Conservation (phyloP, 768 basidiomycete species). For the Phanerochaete carnosa region DNA sequence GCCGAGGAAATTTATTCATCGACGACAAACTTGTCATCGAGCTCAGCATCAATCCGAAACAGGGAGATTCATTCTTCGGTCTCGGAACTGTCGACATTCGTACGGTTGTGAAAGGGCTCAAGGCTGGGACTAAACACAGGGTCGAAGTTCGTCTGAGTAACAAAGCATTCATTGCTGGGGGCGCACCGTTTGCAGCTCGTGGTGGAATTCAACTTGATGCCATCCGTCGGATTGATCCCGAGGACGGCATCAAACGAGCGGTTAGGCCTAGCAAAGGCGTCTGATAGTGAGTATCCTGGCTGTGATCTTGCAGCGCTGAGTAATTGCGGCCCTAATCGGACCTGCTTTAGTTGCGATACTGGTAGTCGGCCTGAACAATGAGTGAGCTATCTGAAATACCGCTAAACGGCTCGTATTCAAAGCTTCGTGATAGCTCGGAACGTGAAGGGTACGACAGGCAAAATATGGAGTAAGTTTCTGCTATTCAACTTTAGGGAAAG, state of each 20-base stretch:
- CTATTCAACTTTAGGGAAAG: not conserved
- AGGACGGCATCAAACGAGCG: constrained; percentile 32
- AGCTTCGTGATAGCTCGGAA: constrained; percentile 37
- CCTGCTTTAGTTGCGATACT: constrained; percentile 37
- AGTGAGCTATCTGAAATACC: constrained; percentile 29
- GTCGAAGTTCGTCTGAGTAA: constrained; percentile 29
- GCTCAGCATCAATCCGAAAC: constrained; percentile 35
- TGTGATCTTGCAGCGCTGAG: not conserved
- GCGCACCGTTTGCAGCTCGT: constrained; percentile 28
- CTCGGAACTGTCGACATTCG: constrained; percentile 40
- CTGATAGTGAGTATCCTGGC: constrained; percentile 31
- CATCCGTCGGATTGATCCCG: constrained; percentile 25
- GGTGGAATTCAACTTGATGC: constrained; percentile 18
- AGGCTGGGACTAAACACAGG: constrained; percentile 39
- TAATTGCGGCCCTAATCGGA: not conserved
- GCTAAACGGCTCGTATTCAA: constrained; percentile 4
- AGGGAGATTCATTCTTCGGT: constrained; percentile 41
- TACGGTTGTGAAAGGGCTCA: constrained; percentile 33
- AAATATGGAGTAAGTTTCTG: constrained; percentile 35
- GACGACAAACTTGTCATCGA: constrained; percentile 45
- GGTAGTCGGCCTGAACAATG: constrained; percentile 53
- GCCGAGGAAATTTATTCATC: constrained; percentile 48
- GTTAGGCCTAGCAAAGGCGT: constrained; percentile 33
- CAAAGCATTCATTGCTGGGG: constrained; percentile 17
- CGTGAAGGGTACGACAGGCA: constrained; percentile 59